Conservation (phyloP, 2,329 filamentous ascomycete genomes). For the Penicillium griseofulvum region DNA sequence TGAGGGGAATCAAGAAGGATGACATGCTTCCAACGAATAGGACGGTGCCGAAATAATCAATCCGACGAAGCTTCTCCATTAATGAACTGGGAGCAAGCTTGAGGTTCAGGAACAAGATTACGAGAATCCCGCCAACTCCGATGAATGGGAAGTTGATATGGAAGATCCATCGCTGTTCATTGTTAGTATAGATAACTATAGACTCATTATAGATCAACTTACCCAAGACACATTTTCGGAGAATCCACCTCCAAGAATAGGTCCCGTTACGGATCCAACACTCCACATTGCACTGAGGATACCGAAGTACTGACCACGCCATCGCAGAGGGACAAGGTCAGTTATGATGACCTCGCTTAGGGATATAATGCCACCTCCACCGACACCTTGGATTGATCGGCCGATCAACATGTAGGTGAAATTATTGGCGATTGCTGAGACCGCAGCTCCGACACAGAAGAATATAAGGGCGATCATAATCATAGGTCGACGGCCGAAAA, state of each 20-base stretch:
- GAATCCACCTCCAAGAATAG: slow-evolving; percentile 45
- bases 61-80: slow-evolving; percentile 49
- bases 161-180: slow-evolving; percentile 35
- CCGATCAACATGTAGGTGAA: slow-evolving; percentile 50
- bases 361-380: slow-evolving; percentile 46
- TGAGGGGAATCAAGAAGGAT: slow-evolving; percentile 60
- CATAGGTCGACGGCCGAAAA: slow-evolving; percentile 48
- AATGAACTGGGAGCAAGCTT: slow-evolving; percentile 50
- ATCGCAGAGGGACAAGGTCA: slow-evolving; percentile 44
- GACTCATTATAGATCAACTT: neutral
- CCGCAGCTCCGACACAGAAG: slow-evolving; percentile 47
- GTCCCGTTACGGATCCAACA: slow-evolving; percentile 40
- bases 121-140: slow-evolving; percentile 26
- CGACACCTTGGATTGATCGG: slow-evolving; percentile 45
- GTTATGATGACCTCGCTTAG: slow-evolving; percentile 46
- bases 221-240: slow-evolving; percentile 41
- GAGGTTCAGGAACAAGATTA: slow-evolving; percentile 53
- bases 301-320: slow-evolving; percentile 42
- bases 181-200: neutral
- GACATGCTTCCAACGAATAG: slow-evolving; percentile 61
- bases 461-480: slow-evolving; percentile 41
- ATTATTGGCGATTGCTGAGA: slow-evolving; percentile 42
- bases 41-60: slow-evolving; percentile 63
- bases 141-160: slow-evolving; percentile 40
- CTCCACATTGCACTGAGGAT: slow-evolving; percentile 42